These are phyloP conservation scores for Phytomonas sp. DNA, from an alignment of 208 protist species.

Conservation along the genomic window DNA sequence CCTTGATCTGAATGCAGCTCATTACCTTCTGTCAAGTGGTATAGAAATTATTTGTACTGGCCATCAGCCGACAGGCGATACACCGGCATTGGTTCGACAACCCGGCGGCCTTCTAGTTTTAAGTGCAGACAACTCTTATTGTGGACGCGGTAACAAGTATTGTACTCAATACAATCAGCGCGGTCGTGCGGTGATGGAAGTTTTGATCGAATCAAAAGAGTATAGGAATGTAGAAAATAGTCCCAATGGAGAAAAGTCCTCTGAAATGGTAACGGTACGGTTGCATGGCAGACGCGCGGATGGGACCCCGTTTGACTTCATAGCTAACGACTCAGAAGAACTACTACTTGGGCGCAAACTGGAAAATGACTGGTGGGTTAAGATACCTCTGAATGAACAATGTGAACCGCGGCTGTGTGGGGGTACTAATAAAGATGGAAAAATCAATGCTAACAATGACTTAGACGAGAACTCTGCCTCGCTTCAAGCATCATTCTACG, in stretches of 20 bases:
- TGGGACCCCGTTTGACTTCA: constrained; percentile 36
- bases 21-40: constrained; percentile 61
- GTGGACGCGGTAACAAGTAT: constrained; percentile 24
- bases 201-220: constrained; percentile 45
- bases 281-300: constrained; percentile 42
- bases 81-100: constrained; percentile 58
- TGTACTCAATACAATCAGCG: constrained; percentile 29
- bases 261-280: constrained; percentile 1
- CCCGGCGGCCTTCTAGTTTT: constrained; percentile 57
- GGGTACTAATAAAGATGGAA: not conserved
- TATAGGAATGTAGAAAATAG: not conserved
- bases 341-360: constrained; percentile 35
- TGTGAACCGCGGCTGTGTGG: not conserved
- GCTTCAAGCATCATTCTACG: constrained; percentile 22
- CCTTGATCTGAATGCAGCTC: constrained; percentile 36
- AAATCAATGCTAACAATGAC: constrained; percentile 25
- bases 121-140: constrained; percentile 81
- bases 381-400: constrained; percentile 17
- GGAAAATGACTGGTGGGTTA: constrained; percentile 65
- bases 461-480: not conserved
- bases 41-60: constrained; percentile 64
- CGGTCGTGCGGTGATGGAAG: constrained; percentile 44
- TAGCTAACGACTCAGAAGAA: constrained; percentile 18
- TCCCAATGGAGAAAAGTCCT: not conserved
- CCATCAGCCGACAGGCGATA: constrained; percentile 77